A percentile compares a stretch with the other conserved stretches of the same genome.
These are phyloP conservation scores for Collybia sp. DNA, from an alignment of 768 basidiomycete species.

Conservation along the genomic window DNA sequence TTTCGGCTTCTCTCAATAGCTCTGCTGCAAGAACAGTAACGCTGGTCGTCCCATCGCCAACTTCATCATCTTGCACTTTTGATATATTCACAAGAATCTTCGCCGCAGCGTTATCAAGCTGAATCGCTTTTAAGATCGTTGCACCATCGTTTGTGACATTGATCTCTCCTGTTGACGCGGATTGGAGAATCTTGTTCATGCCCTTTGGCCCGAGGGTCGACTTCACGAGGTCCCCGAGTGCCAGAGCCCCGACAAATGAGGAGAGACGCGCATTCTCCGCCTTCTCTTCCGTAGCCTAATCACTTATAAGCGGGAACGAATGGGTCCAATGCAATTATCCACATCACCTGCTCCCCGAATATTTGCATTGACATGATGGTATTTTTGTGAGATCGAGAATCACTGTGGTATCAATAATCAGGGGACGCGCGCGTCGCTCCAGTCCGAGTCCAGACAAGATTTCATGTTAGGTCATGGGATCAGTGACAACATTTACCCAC, in stretches of 20 bases:
- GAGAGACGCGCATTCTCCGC: conserved; percentile 98
- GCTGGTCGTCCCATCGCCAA: conserved; percentile 92
- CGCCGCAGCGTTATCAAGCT: conserved; percentile 96
- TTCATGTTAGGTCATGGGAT: too few species aligned
- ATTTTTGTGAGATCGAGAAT: not conserved
- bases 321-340: not conserved
- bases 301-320: not conserved
- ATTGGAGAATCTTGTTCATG: conserved; percentile 99
- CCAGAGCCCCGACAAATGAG: conserved; percentile 95
- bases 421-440: too few species aligned
- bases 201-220: conserved; percentile 98
- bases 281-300: conserved; percentile 85
- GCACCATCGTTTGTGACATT: conserved; percentile 99
- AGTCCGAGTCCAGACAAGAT: too few species aligned
- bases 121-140: conserved; percentile 95
- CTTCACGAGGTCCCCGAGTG: conserved; percentile 97
- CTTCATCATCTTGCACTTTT: conserved; percentile 99
- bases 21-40: conserved; percentile 93
- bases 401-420: too few species aligned
- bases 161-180: conserved; percentile 82
- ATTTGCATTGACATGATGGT: conserved; percentile 64
- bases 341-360: conserved; percentile 53
- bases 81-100: conserved; percentile 99
- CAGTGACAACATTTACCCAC: too few species aligned
- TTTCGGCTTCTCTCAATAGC: conserved; percentile 91